Conservation (phyloP, 208 protist genomes). For the Wallacemonas rigidus region DNA sequence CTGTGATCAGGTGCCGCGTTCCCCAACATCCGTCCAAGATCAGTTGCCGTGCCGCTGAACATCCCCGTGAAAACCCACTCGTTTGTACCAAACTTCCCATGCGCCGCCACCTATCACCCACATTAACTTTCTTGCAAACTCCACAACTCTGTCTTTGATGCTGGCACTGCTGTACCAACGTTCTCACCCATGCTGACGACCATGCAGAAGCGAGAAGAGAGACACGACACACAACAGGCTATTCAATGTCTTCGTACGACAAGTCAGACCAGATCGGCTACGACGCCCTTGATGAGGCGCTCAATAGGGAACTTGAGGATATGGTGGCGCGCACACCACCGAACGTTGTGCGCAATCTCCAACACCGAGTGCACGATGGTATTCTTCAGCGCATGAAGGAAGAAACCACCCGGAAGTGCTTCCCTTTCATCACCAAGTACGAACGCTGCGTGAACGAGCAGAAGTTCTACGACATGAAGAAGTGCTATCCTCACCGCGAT, state of each 20-base stretch:
- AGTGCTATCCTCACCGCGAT: constrained; percentile 80
- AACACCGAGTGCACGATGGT: constrained; percentile 86
- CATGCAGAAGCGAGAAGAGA: too few relatives aligned
- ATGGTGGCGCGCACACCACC: constrained; percentile 72
- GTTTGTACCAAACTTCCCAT: too few relatives aligned
- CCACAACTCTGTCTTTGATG: background rate
- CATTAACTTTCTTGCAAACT: too few relatives aligned
- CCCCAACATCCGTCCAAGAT: too few relatives aligned
- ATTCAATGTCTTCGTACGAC: constrained; percentile 78
- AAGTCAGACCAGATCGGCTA: constrained; percentile 85
- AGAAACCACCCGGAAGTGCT: constrained; percentile 80
- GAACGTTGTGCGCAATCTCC: constrained; percentile 62
- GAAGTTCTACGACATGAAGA: constrained; percentile 58
- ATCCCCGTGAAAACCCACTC: too few relatives aligned
- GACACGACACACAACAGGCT: background rate
- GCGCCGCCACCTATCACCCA: too few relatives aligned
- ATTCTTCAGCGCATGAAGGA: constrained; percentile 90
- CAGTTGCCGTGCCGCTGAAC: too few relatives aligned
- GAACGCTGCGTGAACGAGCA: constrained; percentile 73
- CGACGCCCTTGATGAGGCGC: constrained; percentile 67
- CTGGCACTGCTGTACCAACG: background rate
- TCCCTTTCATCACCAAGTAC: constrained; percentile 76
- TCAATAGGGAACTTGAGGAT: constrained; percentile 78
- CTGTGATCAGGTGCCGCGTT: too few relatives aligned
- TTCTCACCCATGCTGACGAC: background rate